Conservation (phyloP, 352 stramenopile genomes). For the Phytophthora idaei region DNA sequence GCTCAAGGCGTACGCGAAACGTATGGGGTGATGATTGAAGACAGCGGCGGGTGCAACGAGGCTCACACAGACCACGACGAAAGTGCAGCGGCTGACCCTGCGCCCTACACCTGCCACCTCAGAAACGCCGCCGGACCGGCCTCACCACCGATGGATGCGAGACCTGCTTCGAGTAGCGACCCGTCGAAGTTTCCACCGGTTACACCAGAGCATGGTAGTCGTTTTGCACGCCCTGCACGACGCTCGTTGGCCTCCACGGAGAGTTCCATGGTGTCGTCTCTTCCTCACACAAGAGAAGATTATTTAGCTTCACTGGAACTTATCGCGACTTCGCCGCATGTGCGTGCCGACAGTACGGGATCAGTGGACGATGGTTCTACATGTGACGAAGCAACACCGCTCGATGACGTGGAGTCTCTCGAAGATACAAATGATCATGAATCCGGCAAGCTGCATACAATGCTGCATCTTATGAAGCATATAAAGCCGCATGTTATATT, state of each 20-base stretch:
- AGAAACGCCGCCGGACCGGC: too few relatives aligned
- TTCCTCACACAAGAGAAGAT: background rate
- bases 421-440: background rate
- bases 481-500: constrained; percentile 7
- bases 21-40: background rate
- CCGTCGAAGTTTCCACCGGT: background rate
- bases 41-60: background rate
- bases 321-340: background rate
- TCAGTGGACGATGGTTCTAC: too few relatives aligned
- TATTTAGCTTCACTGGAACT: too few relatives aligned
- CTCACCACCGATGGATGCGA: too few relatives aligned
- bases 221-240: background rate
- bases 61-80: too few relatives aligned
- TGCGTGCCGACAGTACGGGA: background rate
- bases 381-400: too few relatives aligned
- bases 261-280: background rate
- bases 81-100: too few relatives aligned
- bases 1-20: background rate
- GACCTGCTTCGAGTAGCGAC: too few relatives aligned
- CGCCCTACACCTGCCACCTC: too few relatives aligned
- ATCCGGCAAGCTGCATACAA: constrained; percentile 3
- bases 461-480: constrained; percentile 19
- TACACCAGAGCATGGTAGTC: background rate
- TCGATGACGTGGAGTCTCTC: too few relatives aligned
- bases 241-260: constrained; percentile 1